Evolutionary conservation across 257 asterid species (phyloP).

Genomic region (Parsonsia alboflavescens): DNA sequence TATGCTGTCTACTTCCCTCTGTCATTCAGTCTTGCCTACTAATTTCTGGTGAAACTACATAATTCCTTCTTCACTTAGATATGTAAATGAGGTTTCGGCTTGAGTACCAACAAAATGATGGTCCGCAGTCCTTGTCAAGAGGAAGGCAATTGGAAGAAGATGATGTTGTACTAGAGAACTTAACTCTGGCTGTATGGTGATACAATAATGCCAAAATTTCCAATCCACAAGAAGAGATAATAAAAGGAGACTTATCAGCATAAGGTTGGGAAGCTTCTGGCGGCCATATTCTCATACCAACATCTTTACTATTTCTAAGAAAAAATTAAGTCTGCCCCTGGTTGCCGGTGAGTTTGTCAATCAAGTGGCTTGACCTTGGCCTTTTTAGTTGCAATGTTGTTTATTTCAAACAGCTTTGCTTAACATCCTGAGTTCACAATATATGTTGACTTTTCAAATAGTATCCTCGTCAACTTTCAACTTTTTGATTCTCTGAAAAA

Average conservation of each 20-base stretch:
- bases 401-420: slow-evolving; percentile 9
- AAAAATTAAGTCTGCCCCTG: background rate
- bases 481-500: background rate
- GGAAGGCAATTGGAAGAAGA: background rate
- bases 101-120: background rate
- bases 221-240: background rate
- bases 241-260: slow-evolving; percentile 9
- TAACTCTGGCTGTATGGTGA: background rate
- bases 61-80: slow-evolving; percentile 1
- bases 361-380: slow-evolving; percentile 25
- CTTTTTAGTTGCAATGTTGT: slow-evolving; percentile 19
- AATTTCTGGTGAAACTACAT: slow-evolving; percentile 20
- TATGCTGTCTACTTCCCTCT: slow-evolving; percentile 1
- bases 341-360: slow-evolving; percentile 37
- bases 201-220: background rate
- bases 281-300: background rate
- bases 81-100: background rate
- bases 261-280: slow-evolving; percentile 11
- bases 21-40: background rate
- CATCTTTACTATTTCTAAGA: background rate
- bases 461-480: slow-evolving; percentile 3
- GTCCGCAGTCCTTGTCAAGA: background rate
- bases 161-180: background rate
- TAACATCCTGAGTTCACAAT: slow-evolving; percentile 12
- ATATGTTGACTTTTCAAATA: slow-evolving; percentile 13